Conservation (phyloP, 306 rosid genomes). For the Acmispon strigosus region DNA sequence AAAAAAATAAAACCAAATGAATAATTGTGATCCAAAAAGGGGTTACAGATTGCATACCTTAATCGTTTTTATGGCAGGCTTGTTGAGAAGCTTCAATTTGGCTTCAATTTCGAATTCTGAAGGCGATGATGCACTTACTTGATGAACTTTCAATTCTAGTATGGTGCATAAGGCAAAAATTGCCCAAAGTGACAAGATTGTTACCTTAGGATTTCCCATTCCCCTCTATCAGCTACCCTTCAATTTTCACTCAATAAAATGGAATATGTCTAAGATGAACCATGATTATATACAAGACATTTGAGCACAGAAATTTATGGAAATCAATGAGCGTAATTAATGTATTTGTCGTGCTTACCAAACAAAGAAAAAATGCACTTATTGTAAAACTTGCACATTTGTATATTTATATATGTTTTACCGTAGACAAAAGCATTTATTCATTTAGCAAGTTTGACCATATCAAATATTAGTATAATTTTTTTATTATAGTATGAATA, state of each 20-base stretch:
- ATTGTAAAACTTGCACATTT: background rate
- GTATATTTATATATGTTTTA: background rate
- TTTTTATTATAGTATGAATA: too few species aligned
- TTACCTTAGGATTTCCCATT: slow-evolving; percentile 12
- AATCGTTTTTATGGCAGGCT: slow-evolving; percentile 42
- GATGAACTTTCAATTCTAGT: slow-evolving; percentile 6
- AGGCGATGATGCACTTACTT: background rate
- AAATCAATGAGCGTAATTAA: background rate
- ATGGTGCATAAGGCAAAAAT: slow-evolving; percentile 2
- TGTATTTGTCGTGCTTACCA: background rate
- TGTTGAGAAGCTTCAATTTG: slow-evolving; percentile 49
- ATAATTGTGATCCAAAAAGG: too few species aligned
- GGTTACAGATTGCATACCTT: slow-evolving; percentile 15
- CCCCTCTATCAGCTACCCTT: background rate
- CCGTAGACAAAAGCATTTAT: too few species aligned
- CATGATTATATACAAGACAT: background rate
- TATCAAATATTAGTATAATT: too few species aligned
- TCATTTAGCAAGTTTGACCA: too few species aligned
- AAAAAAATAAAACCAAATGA: too few species aligned
- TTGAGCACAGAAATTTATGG: too few species aligned
- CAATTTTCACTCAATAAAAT: background rate
- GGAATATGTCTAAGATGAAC: background rate
- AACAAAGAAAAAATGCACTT: background rate
- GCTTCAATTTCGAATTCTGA: slow-evolving; percentile 16
- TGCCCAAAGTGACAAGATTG: slow-evolving; percentile 14